Base-by-base conservation (phyloP, 805 yeast genomes). In the Vanderwaltozyma verrucispora region DNA sequence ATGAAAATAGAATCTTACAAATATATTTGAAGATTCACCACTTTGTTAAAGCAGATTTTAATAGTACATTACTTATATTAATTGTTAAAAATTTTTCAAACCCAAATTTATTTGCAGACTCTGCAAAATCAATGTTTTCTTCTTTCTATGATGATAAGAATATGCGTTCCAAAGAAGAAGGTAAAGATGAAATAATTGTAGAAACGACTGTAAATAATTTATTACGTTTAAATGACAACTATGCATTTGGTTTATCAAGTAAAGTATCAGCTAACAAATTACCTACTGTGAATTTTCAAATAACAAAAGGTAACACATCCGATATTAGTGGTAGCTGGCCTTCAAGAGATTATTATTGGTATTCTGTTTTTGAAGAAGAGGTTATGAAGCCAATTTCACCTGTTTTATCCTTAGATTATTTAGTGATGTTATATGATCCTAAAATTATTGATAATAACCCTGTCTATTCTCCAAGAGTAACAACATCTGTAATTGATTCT, bases 401-500 rank as follows among this genome's bases (percentile, higher is more conserved):
- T 21, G 61, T 65, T 1, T 44, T 68, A 14, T 54, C 67, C 19
- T 56, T 65, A 36, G 77, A 72, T 43, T 61, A 67, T n/a, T 46
- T 67, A 30, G 47, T 50, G 28, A 54, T 54, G 36, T 48, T 48
- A 35, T 65, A 48, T 49, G 54, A 51, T 9, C 18, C 36, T 3
- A 38, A 37, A 9, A 36, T 45, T 4, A 47, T 49, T 33, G 42
- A 45, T 3, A 36, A 33, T 1, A 41, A 33, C 3, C 44, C 45
- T 7, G 32, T 37, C 14, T 49, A 39, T 19, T 33, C 74, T 2
- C 75, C 73, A 10, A 62, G 64, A n/a, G 53, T 62, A 4, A 63
- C 67, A 2, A 72, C 75, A 0, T 63, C 75, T 35, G 60, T 83
- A 3, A 71, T 86, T n/a, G 95, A 89, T 59, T 54, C 72, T 2